Percentiles rank a stretch among this genome's conserved stretches.
Conservation (phyloP, 345 rosid genomes). For the Citrus cavaleriei region DNA sequence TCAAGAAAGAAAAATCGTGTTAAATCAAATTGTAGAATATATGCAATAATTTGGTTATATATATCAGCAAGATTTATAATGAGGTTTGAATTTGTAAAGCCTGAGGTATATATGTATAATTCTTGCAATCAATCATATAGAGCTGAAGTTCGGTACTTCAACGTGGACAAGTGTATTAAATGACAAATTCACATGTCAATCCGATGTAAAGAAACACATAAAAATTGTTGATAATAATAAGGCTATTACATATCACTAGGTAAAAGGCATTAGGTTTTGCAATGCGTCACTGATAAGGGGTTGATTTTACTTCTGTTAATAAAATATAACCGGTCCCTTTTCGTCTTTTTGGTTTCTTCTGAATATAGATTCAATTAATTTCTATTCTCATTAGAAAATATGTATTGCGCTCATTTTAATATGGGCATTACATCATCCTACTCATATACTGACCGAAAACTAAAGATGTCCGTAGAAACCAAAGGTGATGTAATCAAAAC, state of each 20-base stretch:
- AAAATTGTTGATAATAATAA: not conserved
- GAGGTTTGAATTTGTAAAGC: not conserved
- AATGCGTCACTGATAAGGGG: conserved; percentile 1
- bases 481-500: not conserved
- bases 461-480: not conserved
- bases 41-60: not conserved
- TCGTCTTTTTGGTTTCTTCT: not conserved
- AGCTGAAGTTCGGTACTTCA: not conserved
- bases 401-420: not conserved
- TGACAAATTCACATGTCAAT: not conserved
- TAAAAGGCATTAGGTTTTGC: not conserved
- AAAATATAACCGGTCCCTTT: not conserved
- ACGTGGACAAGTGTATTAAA: not conserved
- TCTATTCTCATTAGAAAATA: not conserved
- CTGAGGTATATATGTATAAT: not conserved
- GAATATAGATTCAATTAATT: not conserved
- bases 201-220: not conserved
- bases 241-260: not conserved
- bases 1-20: not conserved
- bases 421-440: conserved; percentile 21
- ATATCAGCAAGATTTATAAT: not conserved
- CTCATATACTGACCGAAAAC: conserved; percentile 7
- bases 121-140: conserved; percentile 5
- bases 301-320: not conserved
- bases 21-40: no score